Base-by-base conservation (phyloP, 805 yeast genomes). In the Ogataea pini region DNA sequence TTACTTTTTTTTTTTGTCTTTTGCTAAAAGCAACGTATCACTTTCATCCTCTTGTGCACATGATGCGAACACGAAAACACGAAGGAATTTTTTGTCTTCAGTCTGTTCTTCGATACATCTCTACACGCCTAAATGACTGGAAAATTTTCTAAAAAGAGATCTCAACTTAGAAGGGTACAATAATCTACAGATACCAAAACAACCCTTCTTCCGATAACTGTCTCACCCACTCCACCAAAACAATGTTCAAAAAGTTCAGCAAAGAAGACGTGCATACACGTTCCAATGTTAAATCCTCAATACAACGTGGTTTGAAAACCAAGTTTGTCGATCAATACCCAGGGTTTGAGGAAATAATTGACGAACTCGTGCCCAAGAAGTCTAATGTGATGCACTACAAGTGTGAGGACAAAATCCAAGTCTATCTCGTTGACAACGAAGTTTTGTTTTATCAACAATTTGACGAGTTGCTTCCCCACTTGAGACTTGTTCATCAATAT, bases 251-350 rank as follows among this genome's bases (percentile, higher is more conserved):
- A 50, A 68, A 68, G 64, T 89, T 90, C 71, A 78, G 89, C 25
- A 84, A 80, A 56, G 96, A 89, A 36, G 97, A 91, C 63, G 79
- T 90, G 46, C 96, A 89, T 59, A 85, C 96, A 7, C 84, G 94
- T 55, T 83, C 97, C 12, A 92, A 92, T 63, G 85, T 91, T 67
- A 91, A 91, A 68, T 87, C 96, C 0, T 91, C 97, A 1, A 91
- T 86, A n/a, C 96, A 90, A 67, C 80, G 97, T 67, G 85, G 86
- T n/a, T 74, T 92, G 56, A 88, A 88, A 63, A 56, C 86, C 16
- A 87, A 83, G 59, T 75, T 91, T 46, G 86, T 85, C 1, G 72
- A 74, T 3, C 89, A 85, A 66, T 91, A 83, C 63, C 90, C 89
- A 17, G 71, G 69, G n/a, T 68, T 89, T 54, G 96, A 87, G 61